Percentiles rank a stretch among this genome's conserved stretches.
phyloP scores from a whole-genome alignment of 1,139 yeast genomes.

The Blastobotrys serpentis region DNA sequence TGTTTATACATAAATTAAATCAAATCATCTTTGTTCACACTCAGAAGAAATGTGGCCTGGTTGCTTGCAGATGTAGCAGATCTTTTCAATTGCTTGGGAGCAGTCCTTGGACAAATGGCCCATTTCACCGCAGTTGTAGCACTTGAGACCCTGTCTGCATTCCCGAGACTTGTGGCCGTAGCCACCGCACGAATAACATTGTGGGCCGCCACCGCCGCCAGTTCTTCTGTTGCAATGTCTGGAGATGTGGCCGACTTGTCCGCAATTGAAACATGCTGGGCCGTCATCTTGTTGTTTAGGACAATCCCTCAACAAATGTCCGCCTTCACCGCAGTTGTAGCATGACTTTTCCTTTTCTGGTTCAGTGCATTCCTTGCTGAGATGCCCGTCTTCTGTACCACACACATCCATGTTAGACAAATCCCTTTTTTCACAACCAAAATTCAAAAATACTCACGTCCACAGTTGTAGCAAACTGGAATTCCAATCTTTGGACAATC shows the following conservation, averaged over 20 bases:
- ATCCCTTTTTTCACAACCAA: too few relatives aligned
- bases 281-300: slow-evolving; percentile 29
- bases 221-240: slow-evolving; percentile 57
- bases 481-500: slow-evolving; percentile 39
- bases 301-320: slow-evolving; percentile 72
- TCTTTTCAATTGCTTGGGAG: slow-evolving; percentile 47
- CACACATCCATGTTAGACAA: too few relatives aligned
- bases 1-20: not conserved
- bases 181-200: slow-evolving; percentile 92
- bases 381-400: slow-evolving; percentile 57
- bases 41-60: slow-evolving; percentile 87
- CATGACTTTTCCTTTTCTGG: slow-evolving; percentile 47
- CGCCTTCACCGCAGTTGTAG: slow-evolving; percentile 83
- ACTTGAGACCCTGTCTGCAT: slow-evolving; percentile 50
- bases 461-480: slow-evolving; percentile 41
- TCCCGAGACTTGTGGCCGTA: slow-evolving; percentile 60
- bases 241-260: slow-evolving; percentile 90
- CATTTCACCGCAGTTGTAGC: slow-evolving; percentile 88
- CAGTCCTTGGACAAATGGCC: slow-evolving; percentile 92
- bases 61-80: slow-evolving; percentile 89
- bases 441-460: slow-evolving; percentile 25
- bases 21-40: slow-evolving; percentile 10
- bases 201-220: slow-evolving; percentile 8
- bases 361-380: slow-evolving; percentile 71
- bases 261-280: slow-evolving; percentile 77